Base-by-base conservation (phyloP, 495 filamentous ascomycete genomes). In the Neurospora sp. region DNA sequence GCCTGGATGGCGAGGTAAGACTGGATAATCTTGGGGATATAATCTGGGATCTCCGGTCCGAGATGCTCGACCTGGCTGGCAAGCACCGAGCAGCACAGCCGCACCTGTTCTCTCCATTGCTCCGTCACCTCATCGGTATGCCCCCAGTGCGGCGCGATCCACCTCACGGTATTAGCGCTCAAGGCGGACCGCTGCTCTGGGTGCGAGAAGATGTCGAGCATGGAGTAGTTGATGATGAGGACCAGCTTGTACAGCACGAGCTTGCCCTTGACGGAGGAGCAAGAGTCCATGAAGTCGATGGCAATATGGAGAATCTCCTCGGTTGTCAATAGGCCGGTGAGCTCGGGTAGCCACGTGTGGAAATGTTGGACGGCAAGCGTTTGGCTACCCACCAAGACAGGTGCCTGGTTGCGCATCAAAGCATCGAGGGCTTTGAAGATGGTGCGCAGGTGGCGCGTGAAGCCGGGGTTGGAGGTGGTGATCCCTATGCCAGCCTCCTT, bases 341-440 rank as follows among this genome's bases (percentile, higher is more conserved):
- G 88, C 74, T 97, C 94, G 0, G 96, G 96, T 12, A 99, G 83
- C 96, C 96, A 98, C 3, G 92, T 90, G 79, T 98, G 96, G 80
- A 98, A 97, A 81, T 98, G 92, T 79, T 99, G 96, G 20, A 98
- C 94, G 6, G 96, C 92, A 40, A 99, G 82, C 2, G 96, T 98
- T 79, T 98, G 96, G 72, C 92, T 97, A 38, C 96, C 96, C 40
- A 99, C 90, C 68, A 97, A 80, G 53, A 93, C 89, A 1, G 96
- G 92, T 12, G 94, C 91, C 2, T 89, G 83, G 77, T 93, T 96
- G 73, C 89, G 88, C 94, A 99, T 98, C 75, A 99, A 85, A 6
- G 85, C 86, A 77, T 98, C 93, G 3, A 99, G 87, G 3, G 91
- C 89, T 78, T 92, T 95, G 85, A 98, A 99, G 69, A 99, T 93